Conservation (phyloP, 495 filamentous ascomycete species). For the Cercophora sp. region DNA sequence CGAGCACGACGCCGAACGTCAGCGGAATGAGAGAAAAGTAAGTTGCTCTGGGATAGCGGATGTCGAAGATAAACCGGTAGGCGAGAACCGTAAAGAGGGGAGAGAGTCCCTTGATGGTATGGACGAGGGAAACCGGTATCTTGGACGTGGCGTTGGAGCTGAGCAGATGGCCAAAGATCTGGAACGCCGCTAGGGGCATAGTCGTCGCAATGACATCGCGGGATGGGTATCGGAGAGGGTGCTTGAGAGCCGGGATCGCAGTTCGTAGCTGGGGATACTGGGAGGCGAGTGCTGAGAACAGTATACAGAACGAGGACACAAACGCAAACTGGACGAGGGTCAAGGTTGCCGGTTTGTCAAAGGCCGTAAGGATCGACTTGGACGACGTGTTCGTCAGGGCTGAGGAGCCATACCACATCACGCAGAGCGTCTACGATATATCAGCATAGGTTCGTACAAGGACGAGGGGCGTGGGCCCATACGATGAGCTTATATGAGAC, state of each 20-base stretch:
- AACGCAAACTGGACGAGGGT: constrained; percentile 94
- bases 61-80: constrained; percentile 82
- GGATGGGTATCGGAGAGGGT: constrained; percentile 76
- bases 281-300: constrained; percentile 67
- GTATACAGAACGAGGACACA: constrained; percentile 82
- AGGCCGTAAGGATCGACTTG: constrained; percentile 92
- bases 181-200: constrained; percentile 84
- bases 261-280: constrained; percentile 63
- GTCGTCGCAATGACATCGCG: constrained; percentile 82
- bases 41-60: constrained; percentile 81
- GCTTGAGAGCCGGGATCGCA: constrained; percentile 70
- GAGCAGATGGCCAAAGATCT: constrained; percentile 88
- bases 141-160: constrained; percentile 89
- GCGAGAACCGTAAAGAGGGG: constrained; percentile 93
- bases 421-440: constrained; percentile 62
- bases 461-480: constrained; percentile 18
- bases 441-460: background rate
- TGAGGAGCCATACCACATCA: constrained; percentile 90
- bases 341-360: constrained; percentile 86
- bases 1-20: constrained; percentile 88
- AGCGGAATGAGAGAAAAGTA: constrained; percentile 92
- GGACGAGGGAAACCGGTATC: constrained; percentile 93
- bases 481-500: constrained; percentile 67
- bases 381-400: constrained; percentile 96
- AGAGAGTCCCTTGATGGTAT: constrained; percentile 99